These are phyloP conservation scores for Sarcodon aspratus DNA, from an alignment of 768 basidiomycete species.

Conservation along the genomic window DNA sequence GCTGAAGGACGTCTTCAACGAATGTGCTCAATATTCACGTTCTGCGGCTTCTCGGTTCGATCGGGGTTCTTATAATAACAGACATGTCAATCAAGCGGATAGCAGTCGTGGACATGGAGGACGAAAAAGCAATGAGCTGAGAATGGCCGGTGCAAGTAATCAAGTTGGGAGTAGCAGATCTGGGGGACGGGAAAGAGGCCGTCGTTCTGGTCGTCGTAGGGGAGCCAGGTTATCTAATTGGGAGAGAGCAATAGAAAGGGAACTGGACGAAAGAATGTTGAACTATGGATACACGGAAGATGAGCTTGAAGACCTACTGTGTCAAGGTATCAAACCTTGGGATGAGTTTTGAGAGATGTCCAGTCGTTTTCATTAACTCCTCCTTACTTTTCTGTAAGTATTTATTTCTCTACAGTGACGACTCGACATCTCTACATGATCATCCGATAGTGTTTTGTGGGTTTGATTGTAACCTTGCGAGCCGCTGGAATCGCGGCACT, in stretches of 20 bases:
- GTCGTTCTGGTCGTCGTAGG: not conserved
- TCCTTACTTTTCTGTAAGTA: conserved; percentile 23
- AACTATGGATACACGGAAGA: conserved; percentile 23
- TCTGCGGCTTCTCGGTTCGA: not conserved
- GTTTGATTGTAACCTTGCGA: too few species aligned
- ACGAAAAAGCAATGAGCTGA: not conserved
- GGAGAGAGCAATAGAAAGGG: not conserved
- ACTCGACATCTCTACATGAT: too few species aligned
- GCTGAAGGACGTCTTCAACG: not conserved
- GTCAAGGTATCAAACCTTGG: conserved; percentile 32
- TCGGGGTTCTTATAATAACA: not conserved
- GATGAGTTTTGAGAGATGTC: conserved; percentile 15
- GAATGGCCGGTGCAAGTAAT: too few species aligned
- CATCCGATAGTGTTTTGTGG: too few species aligned
- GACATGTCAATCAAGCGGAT: not conserved
- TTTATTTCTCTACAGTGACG: not conserved
- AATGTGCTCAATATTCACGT: conserved; percentile 1
- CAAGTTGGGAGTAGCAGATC: not conserved
- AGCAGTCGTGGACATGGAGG: not conserved
- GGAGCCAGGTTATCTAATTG: not conserved
- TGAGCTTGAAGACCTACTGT: conserved; percentile 22
- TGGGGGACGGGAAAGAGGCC: not conserved
- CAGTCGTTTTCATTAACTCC: too few species aligned
- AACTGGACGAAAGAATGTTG: conserved; percentile 9
- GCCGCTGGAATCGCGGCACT: too few species aligned